phyloP scores from a whole-genome alignment of 345 rosid genomes.

The Rhodamnia rubescens region DNA sequence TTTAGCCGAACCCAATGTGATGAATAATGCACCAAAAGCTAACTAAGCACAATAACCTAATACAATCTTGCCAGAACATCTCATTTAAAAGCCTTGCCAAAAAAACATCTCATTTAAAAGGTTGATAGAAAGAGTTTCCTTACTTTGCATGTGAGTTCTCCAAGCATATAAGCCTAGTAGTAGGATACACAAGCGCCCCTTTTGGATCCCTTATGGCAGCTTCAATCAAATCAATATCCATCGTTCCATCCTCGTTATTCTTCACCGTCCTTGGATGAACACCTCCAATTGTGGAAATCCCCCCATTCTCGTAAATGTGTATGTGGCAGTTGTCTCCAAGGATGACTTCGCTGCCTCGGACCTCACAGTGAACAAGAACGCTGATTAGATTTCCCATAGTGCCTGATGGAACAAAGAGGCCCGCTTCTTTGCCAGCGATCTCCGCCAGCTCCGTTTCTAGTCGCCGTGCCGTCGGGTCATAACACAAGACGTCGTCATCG shows the following conservation, averaged over 20 bases:
- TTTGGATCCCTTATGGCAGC: slow-evolving; percentile 60
- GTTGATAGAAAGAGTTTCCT: not conserved
- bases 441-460: slow-evolving; percentile 66
- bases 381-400: slow-evolving; percentile 94
- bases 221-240: slow-evolving; percentile 64
- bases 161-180: slow-evolving; percentile 84
- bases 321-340: slow-evolving; percentile 81
- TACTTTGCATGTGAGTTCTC: slow-evolving; percentile 93
- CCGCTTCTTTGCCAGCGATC: slow-evolving; percentile 79
- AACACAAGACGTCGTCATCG: slow-evolving; percentile 71
- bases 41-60: not conserved
- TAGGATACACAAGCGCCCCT: slow-evolving; percentile 67
- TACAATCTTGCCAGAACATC: not conserved
- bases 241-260: slow-evolving; percentile 76
- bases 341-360: slow-evolving; percentile 89
- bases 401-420: slow-evolving; percentile 83
- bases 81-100: not conserved
- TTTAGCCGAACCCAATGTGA: not conserved
- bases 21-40: not conserved
- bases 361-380: slow-evolving; percentile 79
- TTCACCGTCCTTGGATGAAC: slow-evolving; percentile 77
- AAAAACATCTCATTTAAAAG: not conserved
- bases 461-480: slow-evolving; percentile 56
- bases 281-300: slow-evolving; percentile 77
- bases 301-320: slow-evolving; percentile 79